These are phyloP conservation scores for Saitozyma podzolica DNA, from an alignment of 768 basidiomycete species.

Conservation along the genomic window DNA sequence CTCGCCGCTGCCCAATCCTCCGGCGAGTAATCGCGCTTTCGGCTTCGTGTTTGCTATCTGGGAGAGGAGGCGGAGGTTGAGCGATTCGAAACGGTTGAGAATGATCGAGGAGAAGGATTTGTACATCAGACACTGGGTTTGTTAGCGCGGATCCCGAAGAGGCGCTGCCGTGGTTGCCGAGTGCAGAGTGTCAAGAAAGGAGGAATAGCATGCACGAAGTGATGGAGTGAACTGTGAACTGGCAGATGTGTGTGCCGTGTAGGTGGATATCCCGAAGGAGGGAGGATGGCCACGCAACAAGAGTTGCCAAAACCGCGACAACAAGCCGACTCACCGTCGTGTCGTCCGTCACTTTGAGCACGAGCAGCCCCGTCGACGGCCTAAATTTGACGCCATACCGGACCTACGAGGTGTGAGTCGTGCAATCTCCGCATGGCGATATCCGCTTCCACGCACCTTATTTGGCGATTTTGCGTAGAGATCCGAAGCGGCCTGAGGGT, in stretches of 20 bases:
- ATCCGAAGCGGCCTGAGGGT: conserved; percentile 73
- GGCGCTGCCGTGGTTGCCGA: too few species aligned
- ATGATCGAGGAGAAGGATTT: conserved; percentile 92
- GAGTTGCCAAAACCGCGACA: too few species aligned
- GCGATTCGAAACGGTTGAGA: conserved; percentile 91
- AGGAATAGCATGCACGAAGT: too few species aligned
- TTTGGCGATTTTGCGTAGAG: conserved; percentile 78
- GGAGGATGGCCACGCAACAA: too few species aligned
- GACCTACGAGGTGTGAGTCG: conserved; percentile 58
- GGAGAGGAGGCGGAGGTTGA: conserved; percentile 70
- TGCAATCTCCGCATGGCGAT: neutral
- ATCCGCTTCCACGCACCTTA: conserved; percentile 59
- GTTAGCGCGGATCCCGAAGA: neutral
- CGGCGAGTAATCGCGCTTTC: conserved; percentile 6
- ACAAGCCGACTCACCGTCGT: conserved; percentile 64
- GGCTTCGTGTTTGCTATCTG: conserved; percentile 40
- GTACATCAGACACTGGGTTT: conserved; percentile 83
- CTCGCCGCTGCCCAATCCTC: conserved; percentile 1
- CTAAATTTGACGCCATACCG: conserved; percentile 93
- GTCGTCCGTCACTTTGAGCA: conserved; percentile 92
- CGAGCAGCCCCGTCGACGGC: conserved; percentile 77
- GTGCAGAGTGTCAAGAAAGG: too few species aligned
- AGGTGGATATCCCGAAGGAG: too few species aligned
- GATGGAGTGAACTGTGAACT: too few species aligned
- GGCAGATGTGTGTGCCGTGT: too few species aligned